Percentiles rank a stretch among this genome's conserved stretches.
phyloP scores from a whole-genome alignment of 176 grass and related monocot species.

The Oryza glaberrima region DNA sequence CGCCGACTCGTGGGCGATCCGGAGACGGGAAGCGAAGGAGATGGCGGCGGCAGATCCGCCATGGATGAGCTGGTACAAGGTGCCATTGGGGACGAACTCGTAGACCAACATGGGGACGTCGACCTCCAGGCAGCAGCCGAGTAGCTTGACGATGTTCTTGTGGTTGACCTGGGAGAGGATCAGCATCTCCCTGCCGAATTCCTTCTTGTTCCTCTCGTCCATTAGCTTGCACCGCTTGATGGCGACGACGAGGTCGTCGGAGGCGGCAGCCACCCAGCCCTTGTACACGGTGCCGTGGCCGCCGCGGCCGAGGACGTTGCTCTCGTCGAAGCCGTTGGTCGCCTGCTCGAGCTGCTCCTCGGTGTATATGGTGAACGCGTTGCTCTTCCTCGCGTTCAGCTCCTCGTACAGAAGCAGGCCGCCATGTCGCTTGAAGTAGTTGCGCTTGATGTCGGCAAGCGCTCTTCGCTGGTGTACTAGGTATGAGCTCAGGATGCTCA shows the following conservation, averaged over 20 bases:
- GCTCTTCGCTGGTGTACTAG: neutral
- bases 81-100: neutral
- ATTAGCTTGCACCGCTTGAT: neutral
- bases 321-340: neutral
- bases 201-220: neutral
- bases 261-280: no score
- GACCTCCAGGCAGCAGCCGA: neutral
- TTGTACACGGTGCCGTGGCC: neutral
- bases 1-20: neutral
- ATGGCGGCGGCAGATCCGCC: no score
- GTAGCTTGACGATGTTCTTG: slow-evolving; percentile 9
- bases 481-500: neutral
- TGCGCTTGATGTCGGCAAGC: neutral
- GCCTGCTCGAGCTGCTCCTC: neutral
- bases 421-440: neutral
- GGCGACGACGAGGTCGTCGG: neutral
- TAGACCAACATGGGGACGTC: neutral
- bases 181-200: slow-evolving; percentile 22
- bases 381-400: neutral
- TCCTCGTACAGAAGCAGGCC: neutral
- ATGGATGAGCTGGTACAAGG: neutral
- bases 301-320: neutral
- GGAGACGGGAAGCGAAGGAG: neutral
- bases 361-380: neutral
- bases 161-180: slow-evolving; percentile 39